These are phyloP conservation scores for Phytophthora podocarpi DNA, from an alignment of 352 stramenopile genomes.

Conservation along the genomic window DNA sequence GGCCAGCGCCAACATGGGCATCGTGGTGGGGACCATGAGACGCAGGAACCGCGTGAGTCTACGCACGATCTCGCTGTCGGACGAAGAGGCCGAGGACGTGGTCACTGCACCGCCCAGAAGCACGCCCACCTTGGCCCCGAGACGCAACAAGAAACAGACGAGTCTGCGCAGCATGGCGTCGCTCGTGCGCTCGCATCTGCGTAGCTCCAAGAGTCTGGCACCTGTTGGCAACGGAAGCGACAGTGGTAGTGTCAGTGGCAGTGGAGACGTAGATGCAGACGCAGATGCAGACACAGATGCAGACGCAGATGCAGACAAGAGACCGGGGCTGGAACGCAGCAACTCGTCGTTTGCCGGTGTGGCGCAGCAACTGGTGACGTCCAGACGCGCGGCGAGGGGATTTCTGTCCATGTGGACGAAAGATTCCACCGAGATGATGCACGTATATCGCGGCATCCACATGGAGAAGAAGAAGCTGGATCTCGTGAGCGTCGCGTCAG, in stretches of 20 bases:
- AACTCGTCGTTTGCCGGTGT: conserved; percentile 75
- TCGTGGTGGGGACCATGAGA: conserved; percentile 46
- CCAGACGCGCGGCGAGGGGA: conserved; percentile 66
- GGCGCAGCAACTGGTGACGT: conserved; percentile 75
- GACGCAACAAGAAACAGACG: conserved; percentile 45
- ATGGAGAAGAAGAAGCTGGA: conserved; percentile 92
- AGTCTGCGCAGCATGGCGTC: conserved; percentile 73
- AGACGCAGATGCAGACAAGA: conserved; percentile 1
- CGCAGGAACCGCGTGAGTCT: conserved; percentile 38
- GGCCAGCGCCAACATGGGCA: conserved; percentile 42
- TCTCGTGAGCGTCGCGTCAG: conserved; percentile 65
- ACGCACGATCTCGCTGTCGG: conserved; percentile 35
- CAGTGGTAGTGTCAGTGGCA: background rate
- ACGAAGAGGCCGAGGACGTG: conserved; percentile 36
- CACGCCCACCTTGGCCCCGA: conserved; percentile 1
- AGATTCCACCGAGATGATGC: conserved; percentile 42
- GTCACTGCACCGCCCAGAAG: conserved; percentile 14
- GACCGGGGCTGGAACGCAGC: conserved; percentile 24
- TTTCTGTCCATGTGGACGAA: conserved; percentile 83
- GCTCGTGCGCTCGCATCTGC: conserved; percentile 64
- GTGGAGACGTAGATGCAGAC: background rate
- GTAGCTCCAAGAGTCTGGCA: conserved; percentile 40
- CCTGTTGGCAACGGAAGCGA: background rate
- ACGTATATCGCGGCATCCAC: conserved; percentile 85
- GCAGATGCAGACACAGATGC: background rate